phyloP scores from a whole-genome alignment of 1,139 yeast genomes.

The Wickerhamomyces sp. region DNA sequence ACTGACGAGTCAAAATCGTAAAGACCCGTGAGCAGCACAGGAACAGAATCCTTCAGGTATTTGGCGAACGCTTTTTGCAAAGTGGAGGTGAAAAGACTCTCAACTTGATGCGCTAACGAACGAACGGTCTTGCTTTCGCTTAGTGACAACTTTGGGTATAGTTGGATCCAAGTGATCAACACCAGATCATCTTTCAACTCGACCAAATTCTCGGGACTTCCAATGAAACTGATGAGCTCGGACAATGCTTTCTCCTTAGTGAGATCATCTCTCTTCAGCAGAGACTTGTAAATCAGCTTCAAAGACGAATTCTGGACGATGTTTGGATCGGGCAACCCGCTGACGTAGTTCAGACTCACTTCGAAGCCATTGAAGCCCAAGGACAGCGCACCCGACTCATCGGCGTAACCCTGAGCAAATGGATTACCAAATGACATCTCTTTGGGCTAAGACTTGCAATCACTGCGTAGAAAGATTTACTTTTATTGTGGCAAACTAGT shows the following conservation, averaged over 20 bases:
- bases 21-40: conserved; percentile 66
- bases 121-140: conserved; percentile 69
- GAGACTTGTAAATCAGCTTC: conserved; percentile 63
- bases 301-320: conserved; percentile 53
- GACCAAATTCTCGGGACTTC: conserved; percentile 25
- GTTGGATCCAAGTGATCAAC: conserved; percentile 68
- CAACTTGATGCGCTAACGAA: conserved; percentile 54
- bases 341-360: conserved; percentile 69
- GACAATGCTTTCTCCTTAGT: conserved; percentile 78
- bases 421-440: conserved; percentile 20
- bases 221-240: conserved; percentile 41
- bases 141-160: conserved; percentile 72
- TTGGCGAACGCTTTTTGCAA: conserved; percentile 60
- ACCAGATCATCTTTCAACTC: conserved; percentile 43
- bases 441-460: too few species aligned
- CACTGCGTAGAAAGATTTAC: too few species aligned
- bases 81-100: conserved; percentile 43
- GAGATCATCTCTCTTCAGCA: conserved; percentile 71
- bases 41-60: conserved; percentile 65
- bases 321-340: conserved; percentile 71
- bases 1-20: conserved; percentile 68
- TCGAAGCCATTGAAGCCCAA: conserved; percentile 50
- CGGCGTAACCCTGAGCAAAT: conserved; percentile 10
- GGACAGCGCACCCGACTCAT: conserved; percentile 19
- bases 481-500: too few species aligned